Conservation (phyloP, 306 rosid genomes). For the Fagus crenata region DNA sequence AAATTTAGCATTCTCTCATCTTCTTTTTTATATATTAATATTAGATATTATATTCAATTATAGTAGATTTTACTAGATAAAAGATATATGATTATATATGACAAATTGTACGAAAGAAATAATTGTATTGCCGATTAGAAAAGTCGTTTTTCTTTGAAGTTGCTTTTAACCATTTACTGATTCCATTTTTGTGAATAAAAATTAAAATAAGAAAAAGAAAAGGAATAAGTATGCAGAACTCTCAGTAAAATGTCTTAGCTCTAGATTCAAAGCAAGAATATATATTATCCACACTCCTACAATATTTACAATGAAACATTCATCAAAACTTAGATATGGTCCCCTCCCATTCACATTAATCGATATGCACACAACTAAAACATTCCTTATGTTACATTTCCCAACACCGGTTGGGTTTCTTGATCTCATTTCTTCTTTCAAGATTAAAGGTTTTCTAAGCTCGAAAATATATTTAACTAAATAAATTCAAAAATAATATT, state of each 20-base stretch:
- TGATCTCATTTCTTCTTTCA: constrained; percentile 34
- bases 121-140: too few relatives aligned
- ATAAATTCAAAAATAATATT: constrained; percentile 21
- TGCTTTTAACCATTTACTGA: too few relatives aligned
- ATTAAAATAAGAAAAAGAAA: too few relatives aligned
- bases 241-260: constrained; percentile 6
- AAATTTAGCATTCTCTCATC: too few relatives aligned
- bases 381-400: constrained; percentile 46
- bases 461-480: constrained; percentile 16
- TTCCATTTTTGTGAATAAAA: too few relatives aligned
- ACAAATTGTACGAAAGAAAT: too few relatives aligned
- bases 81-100: too few relatives aligned
- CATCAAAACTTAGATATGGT: constrained; percentile 46
- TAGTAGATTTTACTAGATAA: too few relatives aligned
- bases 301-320: constrained; percentile 36
- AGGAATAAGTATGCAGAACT: too few relatives aligned
- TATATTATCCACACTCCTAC: neutral
- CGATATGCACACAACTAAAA: constrained; percentile 33
- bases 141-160: too few relatives aligned
- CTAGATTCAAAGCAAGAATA: constrained; percentile 32
- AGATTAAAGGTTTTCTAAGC: constrained; percentile 29
- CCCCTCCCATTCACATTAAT: constrained; percentile 47
- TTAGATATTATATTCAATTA: too few relatives aligned
- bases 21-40: too few relatives aligned
- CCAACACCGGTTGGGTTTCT: constrained; percentile 25